Evolutionary conservation across 257 asterid genomes (phyloP).

Genomic region (Osmanthus fragrans): DNA sequence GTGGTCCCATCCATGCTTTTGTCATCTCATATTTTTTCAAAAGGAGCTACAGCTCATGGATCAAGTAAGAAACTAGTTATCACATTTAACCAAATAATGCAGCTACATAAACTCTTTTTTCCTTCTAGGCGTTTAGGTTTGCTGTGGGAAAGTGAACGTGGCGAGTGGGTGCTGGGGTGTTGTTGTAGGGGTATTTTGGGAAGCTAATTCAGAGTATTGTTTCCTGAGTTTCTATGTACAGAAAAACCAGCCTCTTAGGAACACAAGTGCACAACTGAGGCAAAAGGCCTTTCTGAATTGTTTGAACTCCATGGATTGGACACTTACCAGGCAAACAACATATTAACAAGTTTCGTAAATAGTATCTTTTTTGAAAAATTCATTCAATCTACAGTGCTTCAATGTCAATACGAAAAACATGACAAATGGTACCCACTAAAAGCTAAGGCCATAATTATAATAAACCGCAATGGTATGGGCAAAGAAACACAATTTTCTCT

Average conservation of each 20-base stretch:
- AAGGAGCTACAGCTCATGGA: not conserved
- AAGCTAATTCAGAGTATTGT: not conserved
- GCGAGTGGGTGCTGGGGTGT: not conserved
- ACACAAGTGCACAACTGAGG: not conserved
- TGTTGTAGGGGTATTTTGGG: not conserved
- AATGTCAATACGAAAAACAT: no score
- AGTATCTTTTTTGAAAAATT: no score
- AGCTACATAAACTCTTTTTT: not conserved
- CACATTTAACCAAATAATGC: constrained; percentile 1
- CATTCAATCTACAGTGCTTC: no score
- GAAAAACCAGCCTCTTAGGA: not conserved
- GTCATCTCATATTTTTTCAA: not conserved
- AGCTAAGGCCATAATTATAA: not conserved
- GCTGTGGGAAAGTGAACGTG: not conserved
- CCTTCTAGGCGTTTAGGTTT: not conserved
- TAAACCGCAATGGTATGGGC: not conserved
- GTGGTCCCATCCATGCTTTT: not conserved
- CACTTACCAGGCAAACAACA: not conserved
- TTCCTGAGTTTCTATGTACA: not conserved
- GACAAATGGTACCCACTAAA: not conserved
- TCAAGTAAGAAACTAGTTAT: constrained; percentile 1
- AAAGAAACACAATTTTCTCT: not conserved
- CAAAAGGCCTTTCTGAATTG: not conserved
- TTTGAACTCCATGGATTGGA: not conserved
- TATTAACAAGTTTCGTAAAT: not conserved